These are phyloP conservation scores for Claviceps sorghi DNA, from an alignment of 2,329 filamentous ascomycete genomes.

Conservation along the genomic window DNA sequence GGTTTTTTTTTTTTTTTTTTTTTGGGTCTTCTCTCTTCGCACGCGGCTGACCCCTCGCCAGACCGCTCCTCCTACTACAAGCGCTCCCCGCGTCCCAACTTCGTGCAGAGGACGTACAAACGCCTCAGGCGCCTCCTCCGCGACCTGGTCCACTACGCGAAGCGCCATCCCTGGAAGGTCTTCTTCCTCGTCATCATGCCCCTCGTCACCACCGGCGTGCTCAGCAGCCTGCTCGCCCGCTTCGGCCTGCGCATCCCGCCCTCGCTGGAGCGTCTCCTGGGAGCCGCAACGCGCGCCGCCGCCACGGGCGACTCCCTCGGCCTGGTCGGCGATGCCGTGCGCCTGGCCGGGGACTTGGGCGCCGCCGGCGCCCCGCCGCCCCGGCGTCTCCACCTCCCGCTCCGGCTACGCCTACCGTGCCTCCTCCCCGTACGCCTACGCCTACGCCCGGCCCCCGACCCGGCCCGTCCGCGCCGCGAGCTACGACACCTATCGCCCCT, in stretches of 20 bases:
- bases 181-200: constrained; percentile 80
- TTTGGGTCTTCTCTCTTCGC: too few species aligned
- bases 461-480: not conserved
- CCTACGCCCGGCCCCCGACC: not conserved
- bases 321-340: constrained; percentile 39
- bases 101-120: constrained; percentile 57
- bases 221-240: constrained; percentile 61
- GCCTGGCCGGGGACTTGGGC: constrained; percentile 31
- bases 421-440: not conserved
- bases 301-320: constrained; percentile 33
- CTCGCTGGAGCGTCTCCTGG: constrained; percentile 43
- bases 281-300: constrained; percentile 34
- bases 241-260: constrained; percentile 68
- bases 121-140: constrained; percentile 67
- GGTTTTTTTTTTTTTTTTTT: too few species aligned
- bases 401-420: constrained; percentile 10
- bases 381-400: constrained; percentile 13
- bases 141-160: constrained; percentile 68
- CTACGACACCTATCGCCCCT: constrained; percentile 9
- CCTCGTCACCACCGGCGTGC: constrained; percentile 66
- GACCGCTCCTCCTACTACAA: constrained; percentile 56
- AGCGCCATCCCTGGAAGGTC: constrained; percentile 72
- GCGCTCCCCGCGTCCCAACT: constrained; percentile 66
- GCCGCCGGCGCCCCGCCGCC: constrained; percentile 10
- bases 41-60: constrained; percentile 6